These are phyloP conservation scores for Luzula sylvatica DNA, from an alignment of 176 grass and related monocot genomes.

Conservation along the genomic window DNA sequence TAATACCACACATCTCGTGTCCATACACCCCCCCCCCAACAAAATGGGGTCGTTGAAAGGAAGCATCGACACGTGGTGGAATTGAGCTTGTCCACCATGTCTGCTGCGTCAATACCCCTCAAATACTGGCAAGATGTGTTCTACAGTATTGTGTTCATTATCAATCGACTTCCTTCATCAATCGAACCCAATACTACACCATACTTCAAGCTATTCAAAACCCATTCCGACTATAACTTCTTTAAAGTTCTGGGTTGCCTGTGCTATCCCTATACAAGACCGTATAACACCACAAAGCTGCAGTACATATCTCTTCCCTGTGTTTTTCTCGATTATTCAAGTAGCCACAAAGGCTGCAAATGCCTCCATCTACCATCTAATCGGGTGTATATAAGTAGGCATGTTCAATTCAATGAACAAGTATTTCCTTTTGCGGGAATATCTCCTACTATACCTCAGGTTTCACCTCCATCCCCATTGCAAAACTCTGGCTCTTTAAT, in stretches of 20 bases:
- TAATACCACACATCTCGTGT: no score
- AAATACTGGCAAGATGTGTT: no score
- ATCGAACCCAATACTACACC: neutral
- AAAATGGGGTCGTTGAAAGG: no score
- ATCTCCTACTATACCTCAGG: no score
- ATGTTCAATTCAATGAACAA: neutral
- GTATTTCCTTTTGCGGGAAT: neutral
- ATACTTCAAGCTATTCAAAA: neutral
- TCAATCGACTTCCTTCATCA: no score
- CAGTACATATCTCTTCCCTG: neutral
- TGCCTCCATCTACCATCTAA: neutral
- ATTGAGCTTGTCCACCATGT: no score
- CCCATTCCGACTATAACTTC: neutral
- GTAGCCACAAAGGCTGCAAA: neutral
- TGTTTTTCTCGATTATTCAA: constrained; percentile 13
- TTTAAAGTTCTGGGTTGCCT: neutral
- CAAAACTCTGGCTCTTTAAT: no score
- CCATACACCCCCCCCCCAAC: no score
- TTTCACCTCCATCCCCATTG: neutral
- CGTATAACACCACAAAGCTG: neutral
- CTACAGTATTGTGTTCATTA: no score
- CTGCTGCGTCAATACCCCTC: no score
- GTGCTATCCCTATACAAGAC: neutral
- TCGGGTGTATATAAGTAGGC: neutral
- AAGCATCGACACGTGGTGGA: no score